These are phyloP conservation scores for Auxenochlorella pyrenoidosa DNA, from an alignment of 139 green algal genomes.

Conservation along the genomic window DNA sequence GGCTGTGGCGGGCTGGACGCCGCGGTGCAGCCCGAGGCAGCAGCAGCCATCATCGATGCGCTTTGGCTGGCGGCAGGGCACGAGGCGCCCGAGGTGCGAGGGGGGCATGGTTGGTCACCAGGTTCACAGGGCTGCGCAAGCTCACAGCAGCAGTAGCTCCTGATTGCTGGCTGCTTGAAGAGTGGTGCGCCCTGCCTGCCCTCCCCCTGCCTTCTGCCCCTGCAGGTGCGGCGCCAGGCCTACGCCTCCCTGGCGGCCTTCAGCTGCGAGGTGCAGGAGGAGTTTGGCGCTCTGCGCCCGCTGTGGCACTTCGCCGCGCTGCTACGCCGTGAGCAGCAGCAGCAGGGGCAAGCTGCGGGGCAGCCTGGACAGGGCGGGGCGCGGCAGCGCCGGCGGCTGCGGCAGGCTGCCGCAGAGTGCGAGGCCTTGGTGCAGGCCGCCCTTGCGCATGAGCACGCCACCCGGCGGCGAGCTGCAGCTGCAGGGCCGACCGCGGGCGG, in stretches of 20 bases:
- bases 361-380: no score
- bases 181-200: neutral
- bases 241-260: constrained; percentile 53
- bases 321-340: constrained; percentile 36
- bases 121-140: no score
- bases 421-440: constrained; percentile 19
- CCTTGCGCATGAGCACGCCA: constrained; percentile 36
- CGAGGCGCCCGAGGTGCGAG: neutral
- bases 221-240: constrained; percentile 51
- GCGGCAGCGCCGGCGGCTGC: neutral
- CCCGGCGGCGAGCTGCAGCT: neutral
- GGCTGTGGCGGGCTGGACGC: constrained; percentile 22
- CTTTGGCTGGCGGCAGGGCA: constrained; percentile 20
- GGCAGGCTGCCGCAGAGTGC: neutral
- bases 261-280: constrained; percentile 45
- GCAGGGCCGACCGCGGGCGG: neutral
- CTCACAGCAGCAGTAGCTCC: neutral
- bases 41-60: constrained; percentile 15
- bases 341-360: neutral
- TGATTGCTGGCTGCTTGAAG: neutral
- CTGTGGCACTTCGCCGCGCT: constrained; percentile 26
- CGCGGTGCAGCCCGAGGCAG: constrained; percentile 6
- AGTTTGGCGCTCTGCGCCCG: constrained; percentile 32
- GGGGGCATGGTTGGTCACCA: no score
- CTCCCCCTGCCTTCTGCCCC: neutral